These are phyloP conservation scores for Russula emetica DNA, from an alignment of 768 basidiomycete species.

Conservation along the genomic window DNA sequence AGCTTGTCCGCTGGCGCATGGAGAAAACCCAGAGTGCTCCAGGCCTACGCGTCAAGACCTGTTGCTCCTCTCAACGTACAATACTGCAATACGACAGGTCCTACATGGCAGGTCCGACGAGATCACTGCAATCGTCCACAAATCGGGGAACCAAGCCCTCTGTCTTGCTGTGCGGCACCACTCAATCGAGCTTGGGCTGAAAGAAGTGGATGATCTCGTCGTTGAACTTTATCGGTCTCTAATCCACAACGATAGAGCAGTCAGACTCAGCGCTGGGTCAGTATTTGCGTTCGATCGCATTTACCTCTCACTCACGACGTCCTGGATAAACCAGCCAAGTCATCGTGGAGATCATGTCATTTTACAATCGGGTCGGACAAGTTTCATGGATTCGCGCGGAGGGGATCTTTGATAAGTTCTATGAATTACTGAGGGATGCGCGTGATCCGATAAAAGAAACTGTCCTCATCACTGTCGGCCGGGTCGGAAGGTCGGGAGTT, in stretches of 20 bases:
- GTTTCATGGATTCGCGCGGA: slow-evolving; percentile 21
- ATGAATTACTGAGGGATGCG: slow-evolving; percentile 20
- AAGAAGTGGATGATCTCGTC: slow-evolving; percentile 13
- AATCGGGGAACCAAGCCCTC: slow-evolving; percentile 42
- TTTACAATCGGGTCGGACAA: slow-evolving; percentile 24
- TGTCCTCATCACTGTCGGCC: slow-evolving; percentile 54
- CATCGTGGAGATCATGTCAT: slow-evolving; percentile 25
- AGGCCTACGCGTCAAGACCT: slow-evolving; percentile 19
- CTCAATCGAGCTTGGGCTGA: slow-evolving; percentile 28
- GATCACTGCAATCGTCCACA: slow-evolving; percentile 46
- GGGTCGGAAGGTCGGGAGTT: slow-evolving; percentile 42
- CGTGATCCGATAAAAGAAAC: slow-evolving; percentile 56
- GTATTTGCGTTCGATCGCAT: not conserved
- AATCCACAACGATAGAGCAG: slow-evolving; percentile 22
- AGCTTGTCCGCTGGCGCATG: slow-evolving; percentile 20
- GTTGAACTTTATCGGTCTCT: slow-evolving; percentile 5
- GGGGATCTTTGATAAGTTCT: slow-evolving; percentile 25
- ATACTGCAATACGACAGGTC: slow-evolving; percentile 39
- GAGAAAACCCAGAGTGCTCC: slow-evolving; percentile 21
- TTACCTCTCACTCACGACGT: not conserved
- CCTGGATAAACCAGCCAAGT: slow-evolving; percentile 16
- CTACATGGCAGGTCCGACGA: slow-evolving; percentile 47
- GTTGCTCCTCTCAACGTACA: slow-evolving; percentile 34
- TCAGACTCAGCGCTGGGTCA: slow-evolving; percentile 28
- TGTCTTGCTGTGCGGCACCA: slow-evolving; percentile 44